phyloP scores from a whole-genome alignment of 305 asterid species.

The Solanum hybrid region DNA sequence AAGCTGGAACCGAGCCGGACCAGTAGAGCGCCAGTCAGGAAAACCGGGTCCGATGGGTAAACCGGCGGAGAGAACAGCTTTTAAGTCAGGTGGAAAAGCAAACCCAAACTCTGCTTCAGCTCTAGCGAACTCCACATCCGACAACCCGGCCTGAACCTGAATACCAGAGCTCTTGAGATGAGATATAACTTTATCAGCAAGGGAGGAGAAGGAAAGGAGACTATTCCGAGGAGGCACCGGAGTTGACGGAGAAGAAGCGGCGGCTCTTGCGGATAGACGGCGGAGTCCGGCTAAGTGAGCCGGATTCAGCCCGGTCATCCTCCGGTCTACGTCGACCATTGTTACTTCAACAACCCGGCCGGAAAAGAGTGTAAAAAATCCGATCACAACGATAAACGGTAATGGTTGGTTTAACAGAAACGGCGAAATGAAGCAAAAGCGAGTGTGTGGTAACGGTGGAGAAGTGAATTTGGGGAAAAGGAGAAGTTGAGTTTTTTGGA shows the following conservation, averaged over 20 bases:
- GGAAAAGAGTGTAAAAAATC: neutral
- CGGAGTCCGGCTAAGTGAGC: slow-evolving; percentile 92
- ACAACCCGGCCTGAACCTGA: slow-evolving; percentile 56
- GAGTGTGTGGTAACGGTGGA: neutral
- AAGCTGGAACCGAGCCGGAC: slow-evolving; percentile 65
- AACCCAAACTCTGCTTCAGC: slow-evolving; percentile 95
- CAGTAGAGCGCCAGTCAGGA: slow-evolving; percentile 89
- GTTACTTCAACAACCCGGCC: neutral
- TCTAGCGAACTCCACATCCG: slow-evolving; percentile 69
- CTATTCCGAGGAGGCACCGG: slow-evolving; percentile 85
- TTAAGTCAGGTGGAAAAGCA: slow-evolving; percentile 80
- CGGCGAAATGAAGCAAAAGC: neutral
- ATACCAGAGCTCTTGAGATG: slow-evolving; percentile 52
- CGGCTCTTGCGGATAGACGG: slow-evolving; percentile 92
- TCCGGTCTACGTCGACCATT: slow-evolving; percentile 95
- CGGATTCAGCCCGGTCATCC: slow-evolving; percentile 83
- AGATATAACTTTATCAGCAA: slow-evolving; percentile 68
- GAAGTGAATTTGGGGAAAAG: neutral
- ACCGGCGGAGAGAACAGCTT: slow-evolving; percentile 75
- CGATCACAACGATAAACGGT: neutral
- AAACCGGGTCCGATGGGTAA: slow-evolving; percentile 80
- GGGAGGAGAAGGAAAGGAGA: slow-evolving; percentile 65
- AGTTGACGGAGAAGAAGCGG: slow-evolving; percentile 68
- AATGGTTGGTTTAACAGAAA: neutral
- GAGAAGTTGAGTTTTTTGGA: neutral